These are phyloP conservation scores for Oenanthe javanica DNA, from an alignment of 140 eudicot species.

Conservation along the genomic window DNA sequence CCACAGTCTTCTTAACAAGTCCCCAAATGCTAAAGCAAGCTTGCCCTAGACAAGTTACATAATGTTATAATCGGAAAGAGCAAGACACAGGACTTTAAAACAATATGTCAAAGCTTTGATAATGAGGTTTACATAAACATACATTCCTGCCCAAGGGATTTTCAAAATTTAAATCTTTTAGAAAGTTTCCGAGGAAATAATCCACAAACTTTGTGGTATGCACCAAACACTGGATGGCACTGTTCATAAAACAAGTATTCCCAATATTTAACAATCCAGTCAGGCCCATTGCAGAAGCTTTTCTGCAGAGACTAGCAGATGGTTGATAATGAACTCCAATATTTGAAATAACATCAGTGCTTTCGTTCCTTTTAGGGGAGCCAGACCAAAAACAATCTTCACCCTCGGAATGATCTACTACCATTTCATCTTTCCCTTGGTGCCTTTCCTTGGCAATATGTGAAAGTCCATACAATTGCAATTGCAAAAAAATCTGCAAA, in stretches of 20 bases:
- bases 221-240: constrained; percentile 88
- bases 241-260: constrained; percentile 96
- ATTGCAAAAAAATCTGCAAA: constrained; percentile 52
- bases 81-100: neutral
- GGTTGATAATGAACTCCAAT: constrained; percentile 10
- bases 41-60: constrained; percentile 54
- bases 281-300: constrained; percentile 62
- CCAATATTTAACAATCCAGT: constrained; percentile 89
- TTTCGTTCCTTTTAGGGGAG: constrained; percentile 42
- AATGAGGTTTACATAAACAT: constrained; percentile 19
- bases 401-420: neutral
- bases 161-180: constrained; percentile 64
- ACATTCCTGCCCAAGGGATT: constrained; percentile 97
- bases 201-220: constrained; percentile 89
- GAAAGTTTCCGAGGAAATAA: constrained; percentile 85
- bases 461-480: constrained; percentile 54
- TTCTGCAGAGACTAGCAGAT: constrained; percentile 2
- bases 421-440: constrained; percentile 19
- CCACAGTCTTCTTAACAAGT: constrained; percentile 82
- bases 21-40: constrained; percentile 93
- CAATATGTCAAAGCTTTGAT: constrained; percentile 4
- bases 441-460: constrained; percentile 18
- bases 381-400: constrained; percentile 18
- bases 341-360: constrained; percentile 27
- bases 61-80: neutral